Conservation (phyloP, 352 stramenopile species). For the Globisporangium takayamanum region DNA sequence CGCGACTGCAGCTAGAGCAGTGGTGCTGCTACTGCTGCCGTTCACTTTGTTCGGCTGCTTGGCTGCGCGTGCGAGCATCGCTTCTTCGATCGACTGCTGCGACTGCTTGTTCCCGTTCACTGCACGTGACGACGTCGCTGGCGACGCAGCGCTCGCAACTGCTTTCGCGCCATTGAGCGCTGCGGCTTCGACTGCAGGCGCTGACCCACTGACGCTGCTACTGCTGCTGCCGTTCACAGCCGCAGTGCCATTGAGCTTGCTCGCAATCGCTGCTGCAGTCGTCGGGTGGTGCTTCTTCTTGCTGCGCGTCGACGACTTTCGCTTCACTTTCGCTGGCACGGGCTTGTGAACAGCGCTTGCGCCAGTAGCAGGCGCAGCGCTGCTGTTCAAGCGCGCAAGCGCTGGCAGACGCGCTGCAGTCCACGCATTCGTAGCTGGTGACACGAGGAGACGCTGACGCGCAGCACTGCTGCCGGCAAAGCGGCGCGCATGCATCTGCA, state of each 20-base stretch:
- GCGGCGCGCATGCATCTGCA: conserved; percentile 13
- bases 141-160: neutral
- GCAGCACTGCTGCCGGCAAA: conserved; percentile 1
- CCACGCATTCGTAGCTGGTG: neutral
- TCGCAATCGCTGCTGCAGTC: conserved; percentile 12
- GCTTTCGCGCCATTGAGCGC: conserved; percentile 1
- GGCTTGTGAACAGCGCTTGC: conserved; percentile 12
- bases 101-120: conserved; percentile 10
- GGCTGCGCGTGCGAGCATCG: neutral
- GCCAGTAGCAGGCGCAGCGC: neutral
- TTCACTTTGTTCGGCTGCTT: conserved; percentile 6
- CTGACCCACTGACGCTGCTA: neutral
- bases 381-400: conserved; percentile 14
- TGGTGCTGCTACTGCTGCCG: neutral
- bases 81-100: conserved; percentile 12
- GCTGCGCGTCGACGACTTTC: conserved; percentile 10
- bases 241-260: conserved; percentile 13
- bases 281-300: conserved; percentile 14
- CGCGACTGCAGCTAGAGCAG: no score
- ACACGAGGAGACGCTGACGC: neutral
- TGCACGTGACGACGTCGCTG: neutral
- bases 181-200: neutral
- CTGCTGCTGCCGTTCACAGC: neutral
- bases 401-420: neutral
- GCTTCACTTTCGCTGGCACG: conserved; percentile 18